Base-by-base conservation (phyloP, 345 rosid species). In the Arabis alpina region DNA sequence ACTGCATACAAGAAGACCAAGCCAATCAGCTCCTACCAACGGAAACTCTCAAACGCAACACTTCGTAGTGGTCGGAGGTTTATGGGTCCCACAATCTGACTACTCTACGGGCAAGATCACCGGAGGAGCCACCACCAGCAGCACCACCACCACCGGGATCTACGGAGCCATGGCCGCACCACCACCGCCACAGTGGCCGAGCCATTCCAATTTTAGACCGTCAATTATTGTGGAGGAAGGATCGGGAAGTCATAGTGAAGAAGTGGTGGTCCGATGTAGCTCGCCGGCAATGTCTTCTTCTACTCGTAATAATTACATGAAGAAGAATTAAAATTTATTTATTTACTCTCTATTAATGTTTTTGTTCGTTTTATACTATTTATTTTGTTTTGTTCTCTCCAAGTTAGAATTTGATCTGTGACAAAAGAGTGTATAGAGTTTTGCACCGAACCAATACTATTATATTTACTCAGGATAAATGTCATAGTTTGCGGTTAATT, bases 51-150 rank as follows among this genome's bases (percentile, higher is more conserved):
- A 85, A 77, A 80, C 84, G 43, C 94, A 94, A 12, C 98, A 88
- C 56, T 86, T 91, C 66, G 86, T 91, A 63, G 94, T 93, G 61
- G 96, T 93, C 3, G 91, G 97, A 44, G 92, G 94, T 34, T 80
- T 93, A 76, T 93, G 98, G 98, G 84, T 91, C 49, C 91, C 88
- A 6, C 88, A 88, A 7, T 76, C 84, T 4, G 93, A 83, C 57
- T 89, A 89, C 45, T 91, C 91, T 63, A 80, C 90, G 1, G 84
- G 88, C 19, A 71, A 61, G 53, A 39, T 30, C 43, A 51, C 61
- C 9, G 88, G 86, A 48, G 60, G 76, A 79, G 83, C 55, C 53
- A 73, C 50, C 81, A 85, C 76, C 10, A 68, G 66, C 40, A 57
- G 41, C 54, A 51, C 54, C 10, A 57, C 64, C 69, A 86, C 58